Conservation (phyloP, 2,329 filamentous ascomycete species). For the Nothopassalora personata region DNA sequence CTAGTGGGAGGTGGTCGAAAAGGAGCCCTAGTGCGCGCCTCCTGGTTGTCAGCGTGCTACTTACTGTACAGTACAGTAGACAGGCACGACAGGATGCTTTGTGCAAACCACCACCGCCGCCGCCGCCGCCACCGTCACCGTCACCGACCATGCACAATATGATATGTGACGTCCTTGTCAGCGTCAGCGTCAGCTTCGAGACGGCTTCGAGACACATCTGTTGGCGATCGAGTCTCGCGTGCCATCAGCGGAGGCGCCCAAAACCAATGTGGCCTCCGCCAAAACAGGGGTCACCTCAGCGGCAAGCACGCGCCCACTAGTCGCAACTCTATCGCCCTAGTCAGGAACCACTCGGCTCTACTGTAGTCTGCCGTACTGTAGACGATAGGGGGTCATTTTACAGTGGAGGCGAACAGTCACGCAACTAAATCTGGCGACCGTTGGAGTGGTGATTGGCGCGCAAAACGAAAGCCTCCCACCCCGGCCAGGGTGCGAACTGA, state of each 20-base stretch:
- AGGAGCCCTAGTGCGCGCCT: background rate
- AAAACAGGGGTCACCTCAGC: background rate
- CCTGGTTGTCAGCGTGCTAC: too few relatives aligned
- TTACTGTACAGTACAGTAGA: too few relatives aligned
- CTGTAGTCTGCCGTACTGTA: background rate
- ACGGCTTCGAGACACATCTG: background rate
- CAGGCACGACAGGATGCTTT: background rate
- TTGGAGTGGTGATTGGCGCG: background rate
- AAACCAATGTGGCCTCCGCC: background rate
- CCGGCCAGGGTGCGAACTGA: background rate
- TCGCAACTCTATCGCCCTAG: background rate
- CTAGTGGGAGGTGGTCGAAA: background rate
- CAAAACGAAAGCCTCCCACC: background rate
- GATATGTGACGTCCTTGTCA: background rate
- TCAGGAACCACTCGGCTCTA: constrained; percentile 4
- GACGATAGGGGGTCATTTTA: background rate
- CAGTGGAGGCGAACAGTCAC: too few relatives aligned
- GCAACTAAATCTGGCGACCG: background rate
- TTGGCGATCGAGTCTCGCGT: background rate
- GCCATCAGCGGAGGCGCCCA: background rate
- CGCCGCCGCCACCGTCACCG: background rate
- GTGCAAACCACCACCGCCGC: background rate
- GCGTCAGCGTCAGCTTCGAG: background rate
- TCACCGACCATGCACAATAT: background rate
- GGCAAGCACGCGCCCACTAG: background rate